A percentile compares a stretch with the other conserved stretches of the same genome.
phyloP scores from a whole-genome alignment of 306 rosid genomes.

The Dalbergia cultrata region DNA sequence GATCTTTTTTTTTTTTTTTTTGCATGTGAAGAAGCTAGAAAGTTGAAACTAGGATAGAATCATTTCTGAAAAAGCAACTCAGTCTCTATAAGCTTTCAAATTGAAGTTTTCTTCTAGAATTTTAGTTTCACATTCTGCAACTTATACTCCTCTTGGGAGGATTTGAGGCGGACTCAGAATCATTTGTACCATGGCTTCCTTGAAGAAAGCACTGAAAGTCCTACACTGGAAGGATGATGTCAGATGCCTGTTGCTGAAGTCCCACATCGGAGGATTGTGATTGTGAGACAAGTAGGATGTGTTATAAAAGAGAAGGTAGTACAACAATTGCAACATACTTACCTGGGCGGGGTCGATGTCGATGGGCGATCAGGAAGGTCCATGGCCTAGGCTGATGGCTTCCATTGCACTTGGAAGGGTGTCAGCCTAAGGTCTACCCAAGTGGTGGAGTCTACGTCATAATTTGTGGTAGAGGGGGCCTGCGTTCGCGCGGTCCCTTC shows the following conservation, averaged over 20 bases:
- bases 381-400: conserved; percentile 51
- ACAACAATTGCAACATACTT: conserved; percentile 16
- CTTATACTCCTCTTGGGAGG: no score
- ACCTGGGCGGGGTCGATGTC: conserved; percentile 74
- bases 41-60: no score
- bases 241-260: neutral
- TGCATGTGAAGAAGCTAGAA: no score
- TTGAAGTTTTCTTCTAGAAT: no score
- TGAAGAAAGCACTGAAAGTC: no score
- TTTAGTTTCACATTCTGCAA: no score
- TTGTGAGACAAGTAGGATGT: neutral
- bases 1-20: no score
- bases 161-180: no score
- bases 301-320: neutral
- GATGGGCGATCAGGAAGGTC: conserved; percentile 50
- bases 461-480: neutral
- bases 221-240: no score
- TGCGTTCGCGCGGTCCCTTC: neutral
- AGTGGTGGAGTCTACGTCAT: neutral
- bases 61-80: no score
- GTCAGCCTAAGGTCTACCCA: neutral
- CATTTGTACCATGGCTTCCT: no score
- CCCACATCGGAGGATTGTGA: neutral
- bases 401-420: neutral
- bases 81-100: no score